Percentiles rank a stretch among this genome's conserved stretches.
Conservation (phyloP, 1,284 basidiomycete genomes). For the Nidula niveotomentosa region DNA sequence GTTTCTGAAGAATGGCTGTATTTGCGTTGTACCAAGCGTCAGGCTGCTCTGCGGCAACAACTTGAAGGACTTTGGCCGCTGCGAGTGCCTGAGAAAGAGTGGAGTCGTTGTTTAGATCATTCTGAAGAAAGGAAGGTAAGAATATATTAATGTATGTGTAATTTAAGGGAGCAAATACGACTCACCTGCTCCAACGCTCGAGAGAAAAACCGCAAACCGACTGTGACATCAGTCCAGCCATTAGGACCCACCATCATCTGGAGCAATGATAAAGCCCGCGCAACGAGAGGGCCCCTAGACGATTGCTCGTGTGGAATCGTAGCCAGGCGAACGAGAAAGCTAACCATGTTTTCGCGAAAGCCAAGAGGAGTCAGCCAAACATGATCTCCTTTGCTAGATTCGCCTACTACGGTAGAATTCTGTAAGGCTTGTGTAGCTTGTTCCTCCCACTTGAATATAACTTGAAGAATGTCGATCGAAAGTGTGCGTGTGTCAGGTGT, state of each 20-base stretch:
- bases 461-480: slow-evolving; percentile 83
- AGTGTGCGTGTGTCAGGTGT: slow-evolving; percentile 82
- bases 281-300: slow-evolving; percentile 63
- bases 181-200: slow-evolving; percentile 79
- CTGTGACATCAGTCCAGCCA: slow-evolving; percentile 92
- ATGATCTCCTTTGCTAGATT: slow-evolving; percentile 19
- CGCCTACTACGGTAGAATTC: slow-evolving; percentile 7
- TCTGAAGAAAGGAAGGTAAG: slow-evolving; percentile 35
- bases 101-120: slow-evolving; percentile 71
- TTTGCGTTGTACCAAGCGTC: slow-evolving; percentile 85
- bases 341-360: slow-evolving; percentile 89
- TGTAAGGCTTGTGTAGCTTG: slow-evolving; percentile 39
- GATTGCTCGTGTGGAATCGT: slow-evolving; percentile 76
- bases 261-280: slow-evolving; percentile 81
- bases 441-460: slow-evolving; percentile 89
- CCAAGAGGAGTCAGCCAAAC: slow-evolving; percentile 77
- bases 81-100: slow-evolving; percentile 75
- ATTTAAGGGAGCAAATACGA: slow-evolving; percentile 4
- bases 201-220: slow-evolving; percentile 90
- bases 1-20: slow-evolving; percentile 79
- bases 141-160: no score
- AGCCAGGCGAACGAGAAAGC: slow-evolving; percentile 88
- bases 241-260: slow-evolving; percentile 79
- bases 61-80: slow-evolving; percentile 88
- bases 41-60: slow-evolving; percentile 82